These are phyloP conservation scores for Mycosphaerella sp. DNA, from an alignment of 2,329 filamentous ascomycete genomes.

Conservation along the genomic window DNA sequence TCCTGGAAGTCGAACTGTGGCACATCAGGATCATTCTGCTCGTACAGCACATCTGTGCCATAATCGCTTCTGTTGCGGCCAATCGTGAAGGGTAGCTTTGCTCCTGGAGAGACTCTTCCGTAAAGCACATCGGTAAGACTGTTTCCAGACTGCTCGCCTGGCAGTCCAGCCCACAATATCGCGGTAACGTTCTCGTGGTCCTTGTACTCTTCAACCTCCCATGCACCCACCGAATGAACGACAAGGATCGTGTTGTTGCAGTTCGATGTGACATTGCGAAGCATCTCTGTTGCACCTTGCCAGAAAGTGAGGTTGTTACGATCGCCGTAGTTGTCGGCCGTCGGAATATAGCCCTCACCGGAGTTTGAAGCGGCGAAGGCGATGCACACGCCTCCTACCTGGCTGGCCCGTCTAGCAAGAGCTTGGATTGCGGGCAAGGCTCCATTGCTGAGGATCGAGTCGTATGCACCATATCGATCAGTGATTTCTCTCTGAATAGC, in stretches of 20 bases:
- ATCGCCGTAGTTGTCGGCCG: constrained; percentile 80
- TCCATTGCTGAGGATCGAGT: constrained; percentile 53
- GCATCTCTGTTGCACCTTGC: constrained; percentile 24
- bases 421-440: constrained; percentile 47
- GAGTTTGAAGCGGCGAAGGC: constrained; percentile 85
- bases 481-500: constrained; percentile 63
- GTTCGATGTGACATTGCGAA: constrained; percentile 28
- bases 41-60: constrained; percentile 55
- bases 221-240: constrained; percentile 76
- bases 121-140: constrained; percentile 23
- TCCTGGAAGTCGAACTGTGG: constrained; percentile 71
- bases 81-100: constrained; percentile 58
- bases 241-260: constrained; percentile 65
- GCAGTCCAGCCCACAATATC: constrained; percentile 61
- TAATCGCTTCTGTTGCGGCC: constrained; percentile 63
- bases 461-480: constrained; percentile 56
- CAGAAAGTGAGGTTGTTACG: constrained; percentile 63
- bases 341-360: constrained; percentile 76
- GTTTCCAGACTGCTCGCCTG: constrained; percentile 29
- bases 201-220: constrained; percentile 74
- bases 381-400: constrained; percentile 48
- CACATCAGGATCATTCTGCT: constrained; percentile 58
- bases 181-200: constrained; percentile 70
- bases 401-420: constrained; percentile 50
- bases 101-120: constrained; percentile 18